Percentiles rank a stretch among this genome's conserved stretches.
Evolutionary conservation across 352 stramenopile species (phyloP).

Genomic region (Discostella stelligera): DNA sequence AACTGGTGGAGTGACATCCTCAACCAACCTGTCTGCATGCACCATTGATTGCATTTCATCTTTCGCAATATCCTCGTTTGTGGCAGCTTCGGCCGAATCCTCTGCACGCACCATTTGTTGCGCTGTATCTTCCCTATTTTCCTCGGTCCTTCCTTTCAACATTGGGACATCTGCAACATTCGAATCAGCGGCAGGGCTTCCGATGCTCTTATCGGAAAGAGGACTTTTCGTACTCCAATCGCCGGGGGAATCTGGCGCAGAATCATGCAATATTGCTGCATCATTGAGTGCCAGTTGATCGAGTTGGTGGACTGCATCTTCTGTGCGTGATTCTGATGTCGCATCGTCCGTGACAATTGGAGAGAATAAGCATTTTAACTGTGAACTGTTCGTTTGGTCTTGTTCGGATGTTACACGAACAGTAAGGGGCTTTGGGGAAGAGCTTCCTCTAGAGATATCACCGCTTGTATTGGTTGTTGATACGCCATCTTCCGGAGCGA

Average conservation of each 20-base stretch:
- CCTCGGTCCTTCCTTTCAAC: neutral
- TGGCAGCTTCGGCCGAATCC: neutral
- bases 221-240: constrained; percentile 5
- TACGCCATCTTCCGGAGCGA: neutral
- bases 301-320: neutral
- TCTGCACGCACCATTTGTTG: neutral
- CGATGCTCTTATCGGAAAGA: constrained; percentile 9
- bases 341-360: neutral
- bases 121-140: neutral
- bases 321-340: constrained; percentile 2
- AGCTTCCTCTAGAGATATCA: neutral
- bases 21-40: neutral
- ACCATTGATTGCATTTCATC: neutral
- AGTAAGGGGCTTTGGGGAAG: neutral
- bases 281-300: neutral
- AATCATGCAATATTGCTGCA: neutral
- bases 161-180: neutral
- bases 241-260: neutral
- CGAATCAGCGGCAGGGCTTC: constrained; percentile 1
- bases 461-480: neutral
- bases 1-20: neutral
- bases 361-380: constrained; percentile 6
- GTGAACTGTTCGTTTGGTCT: neutral
- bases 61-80: too few relatives aligned
- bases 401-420: neutral